Evolutionary conservation across 495 filamentous ascomycete species (phyloP), one percentile per base, ranked within the genome.

Genomic region (Trichoderma asperelloides): DNA sequence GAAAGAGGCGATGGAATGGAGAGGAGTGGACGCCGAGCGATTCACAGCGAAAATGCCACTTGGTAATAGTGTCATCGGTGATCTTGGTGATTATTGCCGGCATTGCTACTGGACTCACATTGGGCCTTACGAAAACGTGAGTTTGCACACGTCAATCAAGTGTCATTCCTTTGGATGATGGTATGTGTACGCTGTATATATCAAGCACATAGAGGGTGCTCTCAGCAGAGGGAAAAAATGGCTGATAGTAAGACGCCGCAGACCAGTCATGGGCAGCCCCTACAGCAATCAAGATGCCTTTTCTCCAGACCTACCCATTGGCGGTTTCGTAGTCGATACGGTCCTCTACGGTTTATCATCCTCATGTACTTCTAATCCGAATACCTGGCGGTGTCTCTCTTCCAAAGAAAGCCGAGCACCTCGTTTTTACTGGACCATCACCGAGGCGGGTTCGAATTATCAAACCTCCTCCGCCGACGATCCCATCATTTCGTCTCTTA

Each of bases 401-500:
- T 84, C 79, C 67, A 68, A 74, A 5, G 78, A 74, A 16, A 69
- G 21, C 70, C 74, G 16, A 72, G 78, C 70, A 5, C 79, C 84
- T 1, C 81, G 76, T 60, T 88, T 87, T 75, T 78, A 81, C 71
- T 88, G 85, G 85, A 79, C 83, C 67, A 86, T 88, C 68, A 33
- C 27, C 4, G 23, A 33, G 30, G 5, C 6, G 6, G 21, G 27
- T 37, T 37, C 4, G 23, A 67, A 71, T 47, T 81, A 77, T 71
- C 66, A 69, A 49, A 83, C 84, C 68, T 81, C 80, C 43, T 81
- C 78, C 12, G 79, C 78, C 27, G 66, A 74, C 40, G 83, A 86
- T 66, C 79, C 78, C 1, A 84, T 85, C 71, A 75, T 78, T 49
- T 92, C 94, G 0, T 82, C 84, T 12, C 96, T 96, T 72, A 81